Evolutionary conservation across 2,329 filamentous ascomycete genomes (phyloP).

Genomic region (Aspergillus carbonarius): DNA sequence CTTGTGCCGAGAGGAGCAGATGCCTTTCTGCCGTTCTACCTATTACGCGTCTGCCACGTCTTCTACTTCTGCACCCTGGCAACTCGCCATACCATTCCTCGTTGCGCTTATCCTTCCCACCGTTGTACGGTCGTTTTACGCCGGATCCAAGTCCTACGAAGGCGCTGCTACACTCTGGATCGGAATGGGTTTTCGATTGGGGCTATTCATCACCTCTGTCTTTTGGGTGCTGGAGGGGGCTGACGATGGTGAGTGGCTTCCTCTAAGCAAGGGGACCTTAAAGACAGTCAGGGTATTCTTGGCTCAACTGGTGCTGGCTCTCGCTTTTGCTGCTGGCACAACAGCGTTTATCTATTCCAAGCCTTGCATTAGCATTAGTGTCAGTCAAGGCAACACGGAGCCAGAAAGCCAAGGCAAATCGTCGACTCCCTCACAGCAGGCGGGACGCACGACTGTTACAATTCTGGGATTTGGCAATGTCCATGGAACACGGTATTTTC

Average conservation of each 20-base stretch:
- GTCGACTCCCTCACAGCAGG: slow-evolving; percentile 25
- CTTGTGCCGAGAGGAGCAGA: slow-evolving; percentile 95
- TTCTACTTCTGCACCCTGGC: slow-evolving; percentile 90
- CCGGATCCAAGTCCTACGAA: slow-evolving; percentile 81
- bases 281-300: slow-evolving; percentile 74
- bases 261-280: slow-evolving; percentile 60
- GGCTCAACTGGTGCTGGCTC: slow-evolving; percentile 75
- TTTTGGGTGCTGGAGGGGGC: slow-evolving; percentile 92
- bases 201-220: slow-evolving; percentile 70
- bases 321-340: slow-evolving; percentile 80
- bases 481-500: slow-evolving; percentile 85
- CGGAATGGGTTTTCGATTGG: slow-evolving; percentile 72
- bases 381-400: slow-evolving; percentile 47
- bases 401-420: slow-evolving; percentile 46
- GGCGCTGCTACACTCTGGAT: slow-evolving; percentile 84
- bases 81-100: slow-evolving; percentile 76
- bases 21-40: slow-evolving; percentile 92
- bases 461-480: slow-evolving; percentile 90
- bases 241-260: slow-evolving; percentile 77
- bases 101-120: slow-evolving; percentile 70
- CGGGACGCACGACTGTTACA: slow-evolving; percentile 57
- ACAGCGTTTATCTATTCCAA: slow-evolving; percentile 83
- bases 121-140: slow-evolving; percentile 80
- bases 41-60: slow-evolving; percentile 92
- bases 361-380: slow-evolving; percentile 73